phyloP scores from a whole-genome alignment of 179 eudicot species.

The Actinidia arguta region DNA sequence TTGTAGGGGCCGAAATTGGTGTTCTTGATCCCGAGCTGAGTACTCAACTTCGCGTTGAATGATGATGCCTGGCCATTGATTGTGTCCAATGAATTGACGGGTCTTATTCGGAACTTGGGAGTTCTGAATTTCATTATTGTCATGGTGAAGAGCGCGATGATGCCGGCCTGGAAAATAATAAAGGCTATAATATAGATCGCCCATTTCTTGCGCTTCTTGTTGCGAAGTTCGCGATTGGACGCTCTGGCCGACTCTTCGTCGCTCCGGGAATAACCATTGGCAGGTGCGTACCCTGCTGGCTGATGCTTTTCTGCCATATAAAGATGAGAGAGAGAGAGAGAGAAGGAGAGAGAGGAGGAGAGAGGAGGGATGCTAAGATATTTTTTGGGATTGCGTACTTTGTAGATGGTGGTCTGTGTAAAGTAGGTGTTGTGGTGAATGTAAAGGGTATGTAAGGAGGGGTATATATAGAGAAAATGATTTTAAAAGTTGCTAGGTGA shows the following conservation, averaged over 20 bases:
- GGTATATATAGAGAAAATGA: neutral
- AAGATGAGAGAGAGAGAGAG: too few species aligned
- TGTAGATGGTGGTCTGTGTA: neutral
- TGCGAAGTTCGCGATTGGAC: neutral
- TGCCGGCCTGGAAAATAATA: neutral
- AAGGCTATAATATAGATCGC: neutral
- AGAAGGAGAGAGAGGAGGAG: too few species aligned
- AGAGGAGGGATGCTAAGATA: too few species aligned
- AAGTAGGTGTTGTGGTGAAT: neutral
- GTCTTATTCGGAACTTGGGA: conserved; percentile 29
- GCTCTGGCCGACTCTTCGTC: neutral
- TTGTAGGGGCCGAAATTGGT: conserved; percentile 31
- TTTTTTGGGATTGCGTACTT: neutral
- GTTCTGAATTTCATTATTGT: conserved; percentile 22
- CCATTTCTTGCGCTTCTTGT: conserved; percentile 8
- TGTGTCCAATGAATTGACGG: conserved; percentile 7
- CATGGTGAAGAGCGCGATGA: neutral
- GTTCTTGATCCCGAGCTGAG: conserved; percentile 31
- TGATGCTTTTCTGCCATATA: neutral
- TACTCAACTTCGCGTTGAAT: conserved; percentile 9
- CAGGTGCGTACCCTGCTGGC: conserved; percentile 10
- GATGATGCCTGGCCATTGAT: conserved; percentile 17
- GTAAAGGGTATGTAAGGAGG: neutral
- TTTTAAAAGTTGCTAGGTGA: too few species aligned
- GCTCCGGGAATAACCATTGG: neutral